Evolutionary conservation across 345 rosid species (phyloP).

Genomic region (Pistacia atlantica): DNA sequence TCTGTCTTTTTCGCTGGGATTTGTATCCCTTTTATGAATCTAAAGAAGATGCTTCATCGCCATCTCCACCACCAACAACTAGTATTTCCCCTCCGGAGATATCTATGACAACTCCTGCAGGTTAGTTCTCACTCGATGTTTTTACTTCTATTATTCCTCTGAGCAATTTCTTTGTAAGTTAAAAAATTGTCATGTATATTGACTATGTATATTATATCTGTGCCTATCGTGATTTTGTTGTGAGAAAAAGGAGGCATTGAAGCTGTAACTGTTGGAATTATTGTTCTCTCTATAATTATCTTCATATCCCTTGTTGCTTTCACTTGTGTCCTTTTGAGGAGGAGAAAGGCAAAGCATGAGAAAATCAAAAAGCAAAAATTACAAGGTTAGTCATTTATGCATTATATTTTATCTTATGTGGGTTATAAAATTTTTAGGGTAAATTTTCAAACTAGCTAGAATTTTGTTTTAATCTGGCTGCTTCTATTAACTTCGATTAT

Average conservation of each 20-base stretch:
- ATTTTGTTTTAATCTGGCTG: no score
- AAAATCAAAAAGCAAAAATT: neutral
- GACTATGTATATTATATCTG: neutral
- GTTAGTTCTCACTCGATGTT: neutral
- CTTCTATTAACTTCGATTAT: no score
- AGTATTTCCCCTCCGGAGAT: neutral
- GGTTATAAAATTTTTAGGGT: neutral
- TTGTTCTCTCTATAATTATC: conserved; percentile 27
- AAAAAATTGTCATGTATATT: neutral
- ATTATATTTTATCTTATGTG: neutral
- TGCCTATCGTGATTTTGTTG: neutral
- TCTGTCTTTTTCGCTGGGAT: conserved; percentile 55
- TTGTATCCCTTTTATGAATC: conserved; percentile 38
- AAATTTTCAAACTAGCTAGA: no score
- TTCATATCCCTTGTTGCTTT: conserved; percentile 9
- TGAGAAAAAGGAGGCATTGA: conserved; percentile 1
- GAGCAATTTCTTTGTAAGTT: no score
- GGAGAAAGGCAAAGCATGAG: neutral
- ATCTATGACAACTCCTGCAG: neutral
- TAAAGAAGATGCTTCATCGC: conserved; percentile 5
- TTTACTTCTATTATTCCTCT: no score
- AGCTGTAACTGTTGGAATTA: conserved; percentile 16
- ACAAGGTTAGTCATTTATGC: neutral
- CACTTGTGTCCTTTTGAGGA: neutral
- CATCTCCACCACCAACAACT: conserved; percentile 26